A percentile compares a stretch with the other conserved stretches of the same genome.
phyloP scores from a whole-genome alignment of 2,329 filamentous ascomycete genomes.

The Pezicula radicicola region DNA sequence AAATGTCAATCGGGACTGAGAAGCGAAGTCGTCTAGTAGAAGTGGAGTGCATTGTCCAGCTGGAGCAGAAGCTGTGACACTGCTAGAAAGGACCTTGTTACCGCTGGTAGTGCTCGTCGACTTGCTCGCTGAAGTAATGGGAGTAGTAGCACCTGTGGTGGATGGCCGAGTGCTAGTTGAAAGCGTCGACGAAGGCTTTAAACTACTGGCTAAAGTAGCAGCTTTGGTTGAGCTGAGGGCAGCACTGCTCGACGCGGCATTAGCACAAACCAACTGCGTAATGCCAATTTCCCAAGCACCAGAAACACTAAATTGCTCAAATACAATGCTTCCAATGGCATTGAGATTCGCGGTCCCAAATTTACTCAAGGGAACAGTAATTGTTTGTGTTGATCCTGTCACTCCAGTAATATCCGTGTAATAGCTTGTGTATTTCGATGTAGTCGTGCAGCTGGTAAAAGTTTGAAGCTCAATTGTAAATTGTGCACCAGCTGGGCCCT shows the following conservation, averaged over 20 bases:
- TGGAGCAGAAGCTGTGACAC: constrained; percentile 2
- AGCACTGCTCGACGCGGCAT: constrained; percentile 5
- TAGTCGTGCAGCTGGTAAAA: constrained; percentile 38
- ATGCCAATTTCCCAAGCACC: constrained; percentile 46
- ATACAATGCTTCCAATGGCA: constrained; percentile 43
- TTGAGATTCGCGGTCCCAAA: constrained; percentile 48
- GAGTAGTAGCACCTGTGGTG: not conserved
- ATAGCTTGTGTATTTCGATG: constrained; percentile 36
- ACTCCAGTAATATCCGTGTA: constrained; percentile 42
- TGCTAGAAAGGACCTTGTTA: not conserved
- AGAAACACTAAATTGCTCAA: constrained; percentile 33
- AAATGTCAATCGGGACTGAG: constrained; percentile 59
- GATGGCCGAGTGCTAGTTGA: constrained; percentile 1
- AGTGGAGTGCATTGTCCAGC: constrained; percentile 35
- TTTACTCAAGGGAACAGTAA: constrained; percentile 46
- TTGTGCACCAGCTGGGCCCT: constrained; percentile 38
- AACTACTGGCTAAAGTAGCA: not conserved
- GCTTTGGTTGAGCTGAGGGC: not conserved
- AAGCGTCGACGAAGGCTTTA: not conserved
- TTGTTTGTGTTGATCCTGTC: constrained; percentile 45
- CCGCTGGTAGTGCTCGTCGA: not conserved
- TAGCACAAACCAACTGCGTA: constrained; percentile 41
- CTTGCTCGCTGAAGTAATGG: not conserved
- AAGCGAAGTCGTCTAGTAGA: constrained; percentile 58
- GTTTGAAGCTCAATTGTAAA: constrained; percentile 45